These are phyloP conservation scores for Penicillium vulpinum DNA, from an alignment of 2,329 filamentous ascomycete genomes.

Conservation along the genomic window DNA sequence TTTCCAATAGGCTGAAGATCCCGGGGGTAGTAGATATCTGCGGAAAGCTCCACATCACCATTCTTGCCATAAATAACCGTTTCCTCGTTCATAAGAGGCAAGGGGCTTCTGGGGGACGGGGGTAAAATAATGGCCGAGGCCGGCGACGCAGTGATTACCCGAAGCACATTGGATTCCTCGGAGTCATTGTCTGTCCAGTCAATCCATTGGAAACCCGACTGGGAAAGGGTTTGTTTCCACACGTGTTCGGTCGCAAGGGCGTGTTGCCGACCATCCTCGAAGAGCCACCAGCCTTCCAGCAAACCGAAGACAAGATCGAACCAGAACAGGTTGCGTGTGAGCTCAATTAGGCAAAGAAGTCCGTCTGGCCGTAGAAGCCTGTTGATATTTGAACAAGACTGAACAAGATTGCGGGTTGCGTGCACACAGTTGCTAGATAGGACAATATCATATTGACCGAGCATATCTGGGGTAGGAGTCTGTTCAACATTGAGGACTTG, in stretches of 20 bases:
- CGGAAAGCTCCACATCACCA: not conserved
- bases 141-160: constrained; percentile 5
- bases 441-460: constrained; percentile 21
- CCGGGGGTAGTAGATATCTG: constrained; percentile 9
- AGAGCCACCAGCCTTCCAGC: constrained; percentile 42
- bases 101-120: not conserved
- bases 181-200: constrained; percentile 4
- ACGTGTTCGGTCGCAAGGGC: constrained; percentile 12
- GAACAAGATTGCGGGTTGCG: constrained; percentile 23
- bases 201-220: constrained; percentile 8
- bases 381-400: constrained; percentile 18
- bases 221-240: constrained; percentile 25
- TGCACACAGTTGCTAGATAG: constrained; percentile 35
- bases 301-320: constrained; percentile 37
- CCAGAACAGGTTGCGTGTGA: constrained; percentile 32
- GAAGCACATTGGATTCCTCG: constrained; percentile 6
- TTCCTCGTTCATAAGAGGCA: not conserved
- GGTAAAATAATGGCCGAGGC: not conserved
- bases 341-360: constrained; percentile 28
- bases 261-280: constrained; percentile 31
- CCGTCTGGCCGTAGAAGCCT: constrained; percentile 30
- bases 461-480: constrained; percentile 7
- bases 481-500: constrained; percentile 14
- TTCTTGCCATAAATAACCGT: not conserved
- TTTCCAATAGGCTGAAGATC: not conserved